These are phyloP conservation scores for Sedum album DNA, from an alignment of 164 flowering plant genomes.

Conservation along the genomic window DNA sequence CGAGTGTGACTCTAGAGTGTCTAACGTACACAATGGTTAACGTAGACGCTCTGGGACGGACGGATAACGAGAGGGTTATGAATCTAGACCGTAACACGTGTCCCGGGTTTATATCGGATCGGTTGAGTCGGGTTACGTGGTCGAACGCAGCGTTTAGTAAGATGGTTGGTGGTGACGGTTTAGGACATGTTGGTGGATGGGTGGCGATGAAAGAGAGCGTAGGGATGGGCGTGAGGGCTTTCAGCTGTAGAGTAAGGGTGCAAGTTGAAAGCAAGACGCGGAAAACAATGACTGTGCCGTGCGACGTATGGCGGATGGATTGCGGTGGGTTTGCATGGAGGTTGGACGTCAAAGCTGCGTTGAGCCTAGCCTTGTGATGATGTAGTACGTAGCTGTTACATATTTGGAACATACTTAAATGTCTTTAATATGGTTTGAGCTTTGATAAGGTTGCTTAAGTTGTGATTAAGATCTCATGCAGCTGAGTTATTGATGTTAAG, in stretches of 20 bases:
- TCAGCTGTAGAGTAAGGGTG: constrained; percentile 19
- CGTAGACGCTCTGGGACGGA: constrained; percentile 13
- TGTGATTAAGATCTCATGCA: neutral
- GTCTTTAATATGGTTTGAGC: neutral
- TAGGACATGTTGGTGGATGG: constrained; percentile 16
- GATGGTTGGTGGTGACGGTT: constrained; percentile 7
- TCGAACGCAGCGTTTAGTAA: constrained; percentile 25
- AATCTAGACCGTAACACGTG: constrained; percentile 27
- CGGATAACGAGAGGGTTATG: constrained; percentile 20
- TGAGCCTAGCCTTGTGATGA: constrained; percentile 18
- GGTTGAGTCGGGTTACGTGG: constrained; percentile 20
- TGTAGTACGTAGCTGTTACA: neutral
- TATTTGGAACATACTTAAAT: neutral
- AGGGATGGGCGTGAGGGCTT: neutral
- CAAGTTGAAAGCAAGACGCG: constrained; percentile 14
- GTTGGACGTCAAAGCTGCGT: constrained; percentile 33
- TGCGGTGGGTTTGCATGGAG: constrained; percentile 46
- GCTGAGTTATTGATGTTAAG: neutral
- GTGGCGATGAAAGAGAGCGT: constrained; percentile 19
- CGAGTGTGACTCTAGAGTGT: constrained; percentile 28
- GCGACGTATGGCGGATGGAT: constrained; percentile 36
- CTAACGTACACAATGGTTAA: constrained; percentile 14
- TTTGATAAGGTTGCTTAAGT: neutral
- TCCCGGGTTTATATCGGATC: constrained; percentile 32
- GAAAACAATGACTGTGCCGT: constrained; percentile 18